phyloP scores from a whole-genome alignment of 495 filamentous ascomycete genomes.

The Xylaria telfairii region DNA sequence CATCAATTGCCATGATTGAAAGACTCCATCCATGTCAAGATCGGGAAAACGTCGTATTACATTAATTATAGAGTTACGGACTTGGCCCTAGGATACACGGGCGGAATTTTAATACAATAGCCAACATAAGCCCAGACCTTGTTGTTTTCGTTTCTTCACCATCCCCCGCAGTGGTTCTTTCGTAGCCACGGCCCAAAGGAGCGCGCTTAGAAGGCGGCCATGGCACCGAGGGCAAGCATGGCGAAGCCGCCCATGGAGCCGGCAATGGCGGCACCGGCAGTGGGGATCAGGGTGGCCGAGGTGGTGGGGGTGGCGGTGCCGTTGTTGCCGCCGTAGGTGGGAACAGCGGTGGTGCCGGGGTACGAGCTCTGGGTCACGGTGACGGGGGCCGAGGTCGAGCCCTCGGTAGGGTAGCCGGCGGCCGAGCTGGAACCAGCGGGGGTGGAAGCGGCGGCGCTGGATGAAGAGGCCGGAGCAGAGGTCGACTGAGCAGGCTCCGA shows the following conservation, averaged over 20 bases:
- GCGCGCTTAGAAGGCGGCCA: constrained; percentile 37
- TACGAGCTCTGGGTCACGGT: constrained; percentile 12
- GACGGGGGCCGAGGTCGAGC: background rate
- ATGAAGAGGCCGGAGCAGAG: no score
- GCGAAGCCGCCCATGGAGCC: constrained; percentile 34
- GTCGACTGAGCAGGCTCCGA: no score
- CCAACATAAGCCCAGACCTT: constrained; percentile 1
- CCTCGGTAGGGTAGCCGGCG: constrained; percentile 16
- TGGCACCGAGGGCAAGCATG: constrained; percentile 35
- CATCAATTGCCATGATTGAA: background rate
- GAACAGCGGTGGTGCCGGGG: constrained; percentile 13
- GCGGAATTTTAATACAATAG: background rate
- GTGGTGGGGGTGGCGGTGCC: background rate
- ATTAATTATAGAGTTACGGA: constrained; percentile 11
- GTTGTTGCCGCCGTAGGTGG: background rate
- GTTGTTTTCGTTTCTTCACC: background rate
- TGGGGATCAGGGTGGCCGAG: constrained; percentile 18
- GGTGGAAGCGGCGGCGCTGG: no score
- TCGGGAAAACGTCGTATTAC: constrained; percentile 6
- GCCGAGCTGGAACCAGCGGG: no score
- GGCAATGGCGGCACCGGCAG: constrained; percentile 32
- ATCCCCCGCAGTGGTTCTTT: background rate
- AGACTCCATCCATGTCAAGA: constrained; percentile 1
- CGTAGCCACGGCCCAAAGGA: no score
- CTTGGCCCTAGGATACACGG: background rate